Evolutionary conservation across 306 rosid species (phyloP).

Genomic region (Glycine tomentella): DNA sequence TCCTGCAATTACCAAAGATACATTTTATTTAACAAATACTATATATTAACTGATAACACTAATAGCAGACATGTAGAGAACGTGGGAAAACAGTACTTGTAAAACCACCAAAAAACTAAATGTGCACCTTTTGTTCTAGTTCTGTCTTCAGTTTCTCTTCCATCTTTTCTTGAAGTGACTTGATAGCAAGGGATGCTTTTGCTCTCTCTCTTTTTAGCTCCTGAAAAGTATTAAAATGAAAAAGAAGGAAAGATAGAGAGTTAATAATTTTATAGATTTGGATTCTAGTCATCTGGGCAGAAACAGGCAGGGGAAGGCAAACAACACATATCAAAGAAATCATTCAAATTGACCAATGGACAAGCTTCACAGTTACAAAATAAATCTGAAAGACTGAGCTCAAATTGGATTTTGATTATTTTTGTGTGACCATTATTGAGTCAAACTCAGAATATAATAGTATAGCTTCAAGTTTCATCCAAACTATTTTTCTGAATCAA

Average conservation of each 20-base stretch:
- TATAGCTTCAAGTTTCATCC: conserved; percentile 21
- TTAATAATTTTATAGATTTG: conserved; percentile 6
- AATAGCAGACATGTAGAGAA: conserved; percentile 15
- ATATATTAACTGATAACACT: conserved; percentile 32
- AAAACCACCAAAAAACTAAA: conserved; percentile 44
- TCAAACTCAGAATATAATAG: conserved; percentile 33
- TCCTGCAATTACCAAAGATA: conserved; percentile 64
- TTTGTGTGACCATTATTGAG: conserved; percentile 36
- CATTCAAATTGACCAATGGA: conserved; percentile 11
- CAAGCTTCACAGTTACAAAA: conserved; percentile 31
- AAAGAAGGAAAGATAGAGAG: not conserved
- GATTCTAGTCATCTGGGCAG: conserved; percentile 19
- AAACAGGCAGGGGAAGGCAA: conserved; percentile 27
- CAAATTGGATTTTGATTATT: conserved; percentile 42
- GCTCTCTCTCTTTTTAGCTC: conserved; percentile 85
- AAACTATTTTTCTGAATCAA: conserved; percentile 34
- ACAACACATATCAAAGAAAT: conserved; percentile 36
- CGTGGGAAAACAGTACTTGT: conserved; percentile 6
- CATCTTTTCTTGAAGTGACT: conserved; percentile 84
- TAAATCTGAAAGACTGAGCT: conserved; percentile 21
- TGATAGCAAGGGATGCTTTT: conserved; percentile 87
- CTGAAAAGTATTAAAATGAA: conserved; percentile 52
- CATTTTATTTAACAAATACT: conserved; percentile 45
- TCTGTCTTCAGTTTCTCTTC: conserved; percentile 78
- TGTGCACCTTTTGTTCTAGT: conserved; percentile 81